phyloP scores from a whole-genome alignment of 148 eudicot genomes.

The Nyssa sinensis region DNA sequence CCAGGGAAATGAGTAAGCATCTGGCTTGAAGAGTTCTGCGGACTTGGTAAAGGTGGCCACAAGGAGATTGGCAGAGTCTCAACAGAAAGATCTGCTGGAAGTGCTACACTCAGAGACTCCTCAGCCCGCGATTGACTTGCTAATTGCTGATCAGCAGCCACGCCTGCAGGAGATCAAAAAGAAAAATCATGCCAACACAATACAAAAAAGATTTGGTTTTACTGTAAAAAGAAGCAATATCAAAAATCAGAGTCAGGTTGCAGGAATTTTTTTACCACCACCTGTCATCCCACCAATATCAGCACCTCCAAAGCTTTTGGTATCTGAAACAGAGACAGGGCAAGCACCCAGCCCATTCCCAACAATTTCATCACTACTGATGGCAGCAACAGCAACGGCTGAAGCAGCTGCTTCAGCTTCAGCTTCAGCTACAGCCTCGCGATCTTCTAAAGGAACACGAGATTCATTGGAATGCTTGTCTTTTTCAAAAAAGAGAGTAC shows the following conservation, averaged over 20 bases:
- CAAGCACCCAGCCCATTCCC: slow-evolving; percentile 40
- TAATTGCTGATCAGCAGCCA: slow-evolving; percentile 49
- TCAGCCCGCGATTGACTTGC: slow-evolving; percentile 57
- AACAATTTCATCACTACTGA: slow-evolving; percentile 66
- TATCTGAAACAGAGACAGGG: slow-evolving; percentile 33
- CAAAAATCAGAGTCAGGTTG: background rate
- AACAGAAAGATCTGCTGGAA: slow-evolving; percentile 95
- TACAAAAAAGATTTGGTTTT: background rate
- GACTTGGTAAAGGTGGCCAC: slow-evolving; percentile 95
- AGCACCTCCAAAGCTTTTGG: slow-evolving; percentile 45
- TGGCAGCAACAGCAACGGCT: slow-evolving; percentile 88
- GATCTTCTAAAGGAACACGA: slow-evolving; percentile 51
- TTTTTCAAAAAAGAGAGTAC: slow-evolving; percentile 49
- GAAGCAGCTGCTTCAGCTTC: slow-evolving; percentile 88
- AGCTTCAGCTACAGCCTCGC: slow-evolving; percentile 83
- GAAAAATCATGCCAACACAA: background rate
- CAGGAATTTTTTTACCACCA: slow-evolving; percentile 19
- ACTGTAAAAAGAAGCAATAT: background rate
- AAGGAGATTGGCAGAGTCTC: slow-evolving; percentile 84
- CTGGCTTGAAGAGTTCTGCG: slow-evolving; percentile 69
- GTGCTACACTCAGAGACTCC: slow-evolving; percentile 72
- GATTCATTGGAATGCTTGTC: slow-evolving; percentile 52
- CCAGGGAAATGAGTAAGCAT: slow-evolving; percentile 78
- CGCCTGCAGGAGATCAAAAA: slow-evolving; percentile 32
- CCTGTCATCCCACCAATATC: slow-evolving; percentile 38